phyloP scores from a whole-genome alignment of 2,329 filamentous ascomycete genomes.

The Penicillium rolfsii region DNA sequence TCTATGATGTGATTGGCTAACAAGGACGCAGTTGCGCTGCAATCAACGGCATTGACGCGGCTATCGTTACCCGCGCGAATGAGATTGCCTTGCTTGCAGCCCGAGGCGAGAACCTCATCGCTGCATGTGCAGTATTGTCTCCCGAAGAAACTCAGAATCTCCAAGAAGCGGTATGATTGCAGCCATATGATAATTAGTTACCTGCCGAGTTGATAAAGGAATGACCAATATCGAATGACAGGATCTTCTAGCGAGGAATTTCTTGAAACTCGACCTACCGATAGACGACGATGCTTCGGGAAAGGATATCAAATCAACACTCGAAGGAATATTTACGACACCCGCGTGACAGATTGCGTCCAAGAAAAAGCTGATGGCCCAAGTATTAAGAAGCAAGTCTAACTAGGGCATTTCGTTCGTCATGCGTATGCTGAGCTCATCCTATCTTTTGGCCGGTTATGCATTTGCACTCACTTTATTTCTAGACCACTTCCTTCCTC shows the following conservation, averaged over 20 bases:
- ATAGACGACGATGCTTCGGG: slow-evolving; percentile 1
- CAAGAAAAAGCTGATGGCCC: background rate
- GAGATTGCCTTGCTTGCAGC: slow-evolving; percentile 69
- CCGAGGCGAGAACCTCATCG: slow-evolving; percentile 74
- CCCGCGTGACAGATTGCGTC: background rate
- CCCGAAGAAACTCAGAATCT: slow-evolving; percentile 66
- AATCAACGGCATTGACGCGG: slow-evolving; percentile 77
- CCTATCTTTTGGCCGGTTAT: slow-evolving; percentile 5
- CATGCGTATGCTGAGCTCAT: background rate
- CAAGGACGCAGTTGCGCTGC: slow-evolving; percentile 66
- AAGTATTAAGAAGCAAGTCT: background rate
- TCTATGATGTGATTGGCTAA: slow-evolving; percentile 2
- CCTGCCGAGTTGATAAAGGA: too few relatives aligned
- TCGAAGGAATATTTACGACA: slow-evolving; percentile 20
- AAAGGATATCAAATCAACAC: slow-evolving; percentile 9
- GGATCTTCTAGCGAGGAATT: slow-evolving; percentile 23
- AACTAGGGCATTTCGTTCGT: background rate
- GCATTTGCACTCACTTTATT: slow-evolving; percentile 12
- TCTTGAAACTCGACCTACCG: slow-evolving; percentile 23
- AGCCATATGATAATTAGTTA: too few relatives aligned
- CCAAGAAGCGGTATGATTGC: slow-evolving; percentile 62
- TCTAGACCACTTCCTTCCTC: background rate
- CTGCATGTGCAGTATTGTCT: slow-evolving; percentile 70
- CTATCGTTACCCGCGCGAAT: slow-evolving; percentile 75
- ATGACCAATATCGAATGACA: slow-evolving; percentile 14